Evolutionary conservation across 345 rosid species (phyloP).

Genomic region (Linum lewisii): DNA sequence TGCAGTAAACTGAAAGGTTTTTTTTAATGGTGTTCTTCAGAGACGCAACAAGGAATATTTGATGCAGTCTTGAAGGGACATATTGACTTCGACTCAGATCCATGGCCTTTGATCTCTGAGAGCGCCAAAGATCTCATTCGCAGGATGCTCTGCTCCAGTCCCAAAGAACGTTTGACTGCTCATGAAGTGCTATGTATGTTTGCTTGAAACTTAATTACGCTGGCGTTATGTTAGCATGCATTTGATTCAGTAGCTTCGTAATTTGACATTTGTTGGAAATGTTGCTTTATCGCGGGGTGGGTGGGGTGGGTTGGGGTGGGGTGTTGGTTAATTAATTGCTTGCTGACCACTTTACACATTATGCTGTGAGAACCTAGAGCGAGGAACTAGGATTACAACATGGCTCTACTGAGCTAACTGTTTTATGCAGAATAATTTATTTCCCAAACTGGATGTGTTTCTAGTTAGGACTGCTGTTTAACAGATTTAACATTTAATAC

Average conservation of each 20-base stretch:
- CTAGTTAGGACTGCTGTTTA: too few relatives aligned
- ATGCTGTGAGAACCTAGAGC: too few relatives aligned
- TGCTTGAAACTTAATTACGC: neutral
- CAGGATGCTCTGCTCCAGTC: constrained; percentile 72
- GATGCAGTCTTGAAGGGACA: constrained; percentile 93
- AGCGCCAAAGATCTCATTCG: constrained; percentile 82
- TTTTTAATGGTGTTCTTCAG: constrained; percentile 29
- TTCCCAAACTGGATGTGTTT: too few relatives aligned
- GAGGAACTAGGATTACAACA: too few relatives aligned
- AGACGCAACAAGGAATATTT: constrained; percentile 96
- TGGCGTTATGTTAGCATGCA: neutral
- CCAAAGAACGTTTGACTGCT: constrained; percentile 79
- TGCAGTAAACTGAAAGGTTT: constrained; percentile 13
- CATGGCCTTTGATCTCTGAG: constrained; percentile 91
- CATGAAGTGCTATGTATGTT: constrained; percentile 89
- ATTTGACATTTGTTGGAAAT: too few relatives aligned
- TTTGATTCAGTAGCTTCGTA: neutral
- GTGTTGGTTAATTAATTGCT: too few relatives aligned
- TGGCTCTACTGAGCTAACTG: too few relatives aligned
- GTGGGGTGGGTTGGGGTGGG: too few relatives aligned
- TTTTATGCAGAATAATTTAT: too few relatives aligned
- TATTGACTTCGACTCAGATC: constrained; percentile 88
- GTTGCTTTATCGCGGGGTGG: too few relatives aligned
- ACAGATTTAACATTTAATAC: neutral
- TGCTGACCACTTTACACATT: too few relatives aligned